These are phyloP conservation scores for Micromonas pusilla DNA, from an alignment of 139 green algal genomes.

Conservation along the genomic window DNA sequence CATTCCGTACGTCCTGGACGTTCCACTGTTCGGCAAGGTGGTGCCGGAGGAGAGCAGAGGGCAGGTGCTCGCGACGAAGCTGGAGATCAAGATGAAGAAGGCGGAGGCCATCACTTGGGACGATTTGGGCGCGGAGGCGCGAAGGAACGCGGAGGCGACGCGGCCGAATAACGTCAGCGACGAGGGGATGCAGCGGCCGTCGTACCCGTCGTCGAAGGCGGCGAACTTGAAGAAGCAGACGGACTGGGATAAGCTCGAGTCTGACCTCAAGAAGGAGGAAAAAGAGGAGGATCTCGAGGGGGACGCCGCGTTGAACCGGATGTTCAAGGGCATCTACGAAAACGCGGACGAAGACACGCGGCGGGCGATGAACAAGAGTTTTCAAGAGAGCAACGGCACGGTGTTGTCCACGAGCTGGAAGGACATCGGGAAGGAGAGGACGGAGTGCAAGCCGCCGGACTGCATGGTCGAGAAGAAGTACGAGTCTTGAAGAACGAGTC, in stretches of 20 bases:
- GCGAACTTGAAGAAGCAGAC: neutral
- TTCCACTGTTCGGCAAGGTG: neutral
- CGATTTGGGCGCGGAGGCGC: neutral
- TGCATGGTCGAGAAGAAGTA: conserved; percentile 63
- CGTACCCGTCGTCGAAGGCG: neutral
- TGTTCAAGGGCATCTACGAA: conserved; percentile 69
- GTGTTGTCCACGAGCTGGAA: conserved; percentile 94
- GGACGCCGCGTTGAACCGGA: conserved; percentile 62
- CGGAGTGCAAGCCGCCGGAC: conserved; percentile 58
- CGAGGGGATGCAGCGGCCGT: neutral
- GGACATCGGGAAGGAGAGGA: conserved; percentile 73
- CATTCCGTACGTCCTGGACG: conserved; percentile 15
- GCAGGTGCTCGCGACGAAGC: neutral
- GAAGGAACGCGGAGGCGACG: neutral
- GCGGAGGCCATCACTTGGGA: neutral
- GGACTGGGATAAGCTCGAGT: conserved; percentile 14
- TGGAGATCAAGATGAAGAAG: conserved; percentile 19
- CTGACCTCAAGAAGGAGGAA: conserved; percentile 5
- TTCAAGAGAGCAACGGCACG: conserved; percentile 75
- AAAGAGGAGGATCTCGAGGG: conserved; percentile 6
- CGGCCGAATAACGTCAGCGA: neutral
- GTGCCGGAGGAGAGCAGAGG: neutral
- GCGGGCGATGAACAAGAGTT: conserved; percentile 97
- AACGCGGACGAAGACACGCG: conserved; percentile 75
- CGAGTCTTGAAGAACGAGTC: conserved; percentile 20